Evolutionary conservation across 2,329 filamentous ascomycete genomes (phyloP).

Genomic region (Neoascochyta sp.): DNA sequence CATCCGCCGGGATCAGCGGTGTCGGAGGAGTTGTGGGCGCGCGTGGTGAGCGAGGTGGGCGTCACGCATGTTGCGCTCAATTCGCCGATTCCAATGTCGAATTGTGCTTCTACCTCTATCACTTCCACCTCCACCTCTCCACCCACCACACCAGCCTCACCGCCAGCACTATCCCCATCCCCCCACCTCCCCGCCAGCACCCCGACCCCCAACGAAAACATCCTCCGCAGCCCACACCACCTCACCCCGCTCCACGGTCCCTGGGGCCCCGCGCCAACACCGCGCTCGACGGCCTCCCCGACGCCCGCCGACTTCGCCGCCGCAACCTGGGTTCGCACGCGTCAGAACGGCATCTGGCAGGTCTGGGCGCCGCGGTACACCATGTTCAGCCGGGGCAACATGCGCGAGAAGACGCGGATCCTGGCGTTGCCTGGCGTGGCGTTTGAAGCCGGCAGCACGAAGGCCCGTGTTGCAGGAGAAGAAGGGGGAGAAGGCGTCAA

Average conservation of each 20-base stretch:
- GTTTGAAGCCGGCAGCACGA: conserved; percentile 13
- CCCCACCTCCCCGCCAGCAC: conserved; percentile 13
- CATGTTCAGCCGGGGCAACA: conserved; percentile 91
- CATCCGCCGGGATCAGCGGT: no score
- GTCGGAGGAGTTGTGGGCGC: no score
- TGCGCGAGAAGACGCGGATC: conserved; percentile 81
- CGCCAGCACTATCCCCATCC: no score
- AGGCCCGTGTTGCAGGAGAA: no score
- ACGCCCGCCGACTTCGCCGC: conserved; percentile 53
- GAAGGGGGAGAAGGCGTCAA: no score
- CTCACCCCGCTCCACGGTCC: conserved; percentile 68
- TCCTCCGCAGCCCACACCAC: conserved; percentile 68
- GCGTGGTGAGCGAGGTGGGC: no score
- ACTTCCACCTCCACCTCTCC: no score
- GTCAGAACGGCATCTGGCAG: conserved; percentile 73
- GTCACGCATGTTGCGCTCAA: conserved; percentile 58
- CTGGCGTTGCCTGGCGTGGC: conserved; percentile 46
- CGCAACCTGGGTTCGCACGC: conserved; percentile 75
- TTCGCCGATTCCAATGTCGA: conserved; percentile 55
- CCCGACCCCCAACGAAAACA: conserved; percentile 48
- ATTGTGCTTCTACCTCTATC: no score
- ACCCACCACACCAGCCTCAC: no score
- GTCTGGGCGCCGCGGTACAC: conserved; percentile 86
- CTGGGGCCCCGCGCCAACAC: conserved; percentile 57
- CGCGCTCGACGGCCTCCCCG: conserved; percentile 19